These are phyloP conservation scores for Pyracantha coccinea DNA, from an alignment of 331 rosid genomes.

Conservation along the genomic window DNA sequence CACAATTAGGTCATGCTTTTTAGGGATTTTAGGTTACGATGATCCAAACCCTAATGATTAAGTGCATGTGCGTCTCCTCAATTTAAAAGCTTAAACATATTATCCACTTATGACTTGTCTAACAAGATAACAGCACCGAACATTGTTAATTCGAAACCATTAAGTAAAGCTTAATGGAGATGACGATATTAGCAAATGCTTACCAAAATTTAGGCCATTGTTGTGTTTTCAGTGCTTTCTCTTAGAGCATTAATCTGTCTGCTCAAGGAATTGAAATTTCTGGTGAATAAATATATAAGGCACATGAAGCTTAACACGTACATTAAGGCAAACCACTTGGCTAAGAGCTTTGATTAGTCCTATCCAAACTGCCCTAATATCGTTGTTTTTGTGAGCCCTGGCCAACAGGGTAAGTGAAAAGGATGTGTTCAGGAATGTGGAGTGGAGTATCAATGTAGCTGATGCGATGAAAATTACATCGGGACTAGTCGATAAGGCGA, in stretches of 20 bases:
- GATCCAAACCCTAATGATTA: neutral
- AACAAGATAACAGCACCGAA: neutral
- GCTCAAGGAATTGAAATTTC: neutral
- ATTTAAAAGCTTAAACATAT: neutral
- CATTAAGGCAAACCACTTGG: too few relatives aligned
- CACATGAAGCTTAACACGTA: too few relatives aligned
- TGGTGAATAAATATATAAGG: neutral
- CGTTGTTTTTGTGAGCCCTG: neutral
- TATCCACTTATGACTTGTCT: neutral
- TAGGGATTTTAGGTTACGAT: neutral
- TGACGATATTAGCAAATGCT: neutral
- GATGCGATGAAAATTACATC: neutral
- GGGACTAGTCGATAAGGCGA: neutral
- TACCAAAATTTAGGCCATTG: neutral
- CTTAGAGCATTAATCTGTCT: neutral
- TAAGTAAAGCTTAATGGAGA: neutral
- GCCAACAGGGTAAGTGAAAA: neutral
- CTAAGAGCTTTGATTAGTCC: too few relatives aligned
- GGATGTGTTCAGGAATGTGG: conserved; percentile 1
- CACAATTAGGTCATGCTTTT: neutral
- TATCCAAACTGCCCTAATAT: neutral
- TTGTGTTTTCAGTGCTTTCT: neutral
- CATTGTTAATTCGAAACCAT: neutral
- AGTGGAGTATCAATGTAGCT: conserved; percentile 10
- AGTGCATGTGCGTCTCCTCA: neutral